Conservation (phyloP, 768 basidiomycete species). For the Butyriboletus loyo region DNA sequence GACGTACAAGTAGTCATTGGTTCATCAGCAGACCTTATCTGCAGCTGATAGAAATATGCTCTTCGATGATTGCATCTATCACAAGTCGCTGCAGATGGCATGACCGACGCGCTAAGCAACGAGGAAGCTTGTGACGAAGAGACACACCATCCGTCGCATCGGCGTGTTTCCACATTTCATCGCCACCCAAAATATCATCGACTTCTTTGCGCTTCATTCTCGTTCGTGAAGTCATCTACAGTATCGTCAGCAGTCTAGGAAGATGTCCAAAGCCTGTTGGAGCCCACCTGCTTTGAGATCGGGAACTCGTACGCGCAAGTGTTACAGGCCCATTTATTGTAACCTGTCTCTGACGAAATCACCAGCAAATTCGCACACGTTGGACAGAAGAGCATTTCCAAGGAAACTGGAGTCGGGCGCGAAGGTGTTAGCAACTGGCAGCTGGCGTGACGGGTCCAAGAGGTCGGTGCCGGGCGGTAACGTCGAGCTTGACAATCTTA, state of each 20-base stretch:
- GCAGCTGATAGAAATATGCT: slow-evolving; percentile 94
- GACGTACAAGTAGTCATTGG: slow-evolving; percentile 63
- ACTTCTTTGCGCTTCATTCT: slow-evolving; percentile 84
- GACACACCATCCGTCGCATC: slow-evolving; percentile 75
- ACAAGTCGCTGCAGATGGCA: slow-evolving; percentile 43
- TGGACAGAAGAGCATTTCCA: slow-evolving; percentile 89
- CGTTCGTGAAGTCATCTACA: slow-evolving; percentile 87
- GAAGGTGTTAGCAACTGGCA: background rate
- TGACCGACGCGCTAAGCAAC: background rate
- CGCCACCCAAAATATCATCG: slow-evolving; percentile 94
- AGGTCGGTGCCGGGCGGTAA: background rate
- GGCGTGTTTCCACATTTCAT: slow-evolving; percentile 91
- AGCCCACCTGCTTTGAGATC: slow-evolving; percentile 23
- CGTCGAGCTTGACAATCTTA: background rate
- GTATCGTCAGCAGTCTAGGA: background rate
- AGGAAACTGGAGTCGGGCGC: background rate
- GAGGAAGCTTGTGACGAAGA: too few relatives aligned
- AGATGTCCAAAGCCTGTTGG: too few relatives aligned
- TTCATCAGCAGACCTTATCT: slow-evolving; percentile 92
- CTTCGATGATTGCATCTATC: slow-evolving; percentile 80
- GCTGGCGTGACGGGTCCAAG: background rate
- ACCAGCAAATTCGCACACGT: slow-evolving; percentile 87
- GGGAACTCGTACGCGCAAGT: slow-evolving; percentile 91
- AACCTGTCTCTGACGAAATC: slow-evolving; percentile 72
- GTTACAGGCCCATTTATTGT: slow-evolving; percentile 92